Conservation (phyloP, 2,329 filamentous ascomycete genomes). For the Bipolaris cookei region DNA sequence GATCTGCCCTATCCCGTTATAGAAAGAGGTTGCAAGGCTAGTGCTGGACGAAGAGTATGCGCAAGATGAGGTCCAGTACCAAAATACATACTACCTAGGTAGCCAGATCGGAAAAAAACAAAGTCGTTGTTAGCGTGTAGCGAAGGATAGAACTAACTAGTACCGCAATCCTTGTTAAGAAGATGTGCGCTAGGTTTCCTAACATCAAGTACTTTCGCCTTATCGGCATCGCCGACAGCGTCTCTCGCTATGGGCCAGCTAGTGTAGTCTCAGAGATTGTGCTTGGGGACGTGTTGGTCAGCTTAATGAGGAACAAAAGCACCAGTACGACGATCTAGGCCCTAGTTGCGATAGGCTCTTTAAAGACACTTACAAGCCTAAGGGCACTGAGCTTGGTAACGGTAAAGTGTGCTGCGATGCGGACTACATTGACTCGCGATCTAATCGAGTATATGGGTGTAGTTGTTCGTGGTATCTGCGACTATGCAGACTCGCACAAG, state of each 20-base stretch:
- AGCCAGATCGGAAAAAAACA: slow-evolving; percentile 17
- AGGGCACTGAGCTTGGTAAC: slow-evolving; percentile 13
- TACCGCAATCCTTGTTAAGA: slow-evolving; percentile 18
- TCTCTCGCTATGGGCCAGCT: slow-evolving; percentile 23
- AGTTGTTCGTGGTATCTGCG: too few relatives aligned
- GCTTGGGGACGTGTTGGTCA: slow-evolving; percentile 31
- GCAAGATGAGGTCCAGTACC: slow-evolving; percentile 13
- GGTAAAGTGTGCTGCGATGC: slow-evolving; percentile 18
- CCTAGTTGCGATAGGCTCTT: slow-evolving; percentile 17
- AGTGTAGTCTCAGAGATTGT: slow-evolving; percentile 22
- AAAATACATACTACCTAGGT: slow-evolving; percentile 13
- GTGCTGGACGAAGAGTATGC: slow-evolving; percentile 41
- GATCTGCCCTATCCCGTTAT: slow-evolving; percentile 42
- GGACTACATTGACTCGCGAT: slow-evolving; percentile 7
- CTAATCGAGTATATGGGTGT: too few relatives aligned
- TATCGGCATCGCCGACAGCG: slow-evolving; percentile 29
- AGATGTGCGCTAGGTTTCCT: slow-evolving; percentile 21
- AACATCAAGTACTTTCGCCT: slow-evolving; percentile 24
- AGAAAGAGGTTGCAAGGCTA: slow-evolving; percentile 38
- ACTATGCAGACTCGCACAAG: not conserved
- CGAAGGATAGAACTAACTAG: slow-evolving; percentile 8
- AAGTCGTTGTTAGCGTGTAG: slow-evolving; percentile 21
- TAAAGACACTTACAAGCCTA: slow-evolving; percentile 14
- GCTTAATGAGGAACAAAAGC: slow-evolving; percentile 12
- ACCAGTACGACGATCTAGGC: slow-evolving; percentile 19